Base-by-base conservation (phyloP, 2,329 filamentous ascomycete species). In the Monilinia vaccinii-corymbosi region DNA sequence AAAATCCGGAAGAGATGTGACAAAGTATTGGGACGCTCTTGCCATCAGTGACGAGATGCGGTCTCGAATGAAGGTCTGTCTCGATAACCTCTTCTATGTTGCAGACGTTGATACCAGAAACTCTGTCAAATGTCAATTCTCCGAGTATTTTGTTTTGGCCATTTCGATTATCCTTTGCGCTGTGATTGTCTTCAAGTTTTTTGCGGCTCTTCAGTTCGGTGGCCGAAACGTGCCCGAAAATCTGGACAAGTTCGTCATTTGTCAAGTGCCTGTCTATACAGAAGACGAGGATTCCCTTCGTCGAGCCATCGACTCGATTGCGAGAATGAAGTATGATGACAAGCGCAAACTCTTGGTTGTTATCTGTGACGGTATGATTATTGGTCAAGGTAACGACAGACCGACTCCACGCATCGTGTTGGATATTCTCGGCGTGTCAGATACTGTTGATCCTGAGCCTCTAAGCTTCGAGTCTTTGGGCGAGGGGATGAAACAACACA, bases 361-460 rank as follows among this genome's bases (percentile, higher is more conserved):
- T 63, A 80, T 99, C 65, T 99, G 94, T 70, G 94, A 99, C 71
- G 94, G 94, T 75, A 97, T 99, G 93, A 99, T 99, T 78, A 95
- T 99, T 66, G 94, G 94, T 70, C 92, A 97, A 76, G 94, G 94
- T 71, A 99, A 99, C 75, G 94, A 99, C 73, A 84, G 91, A 63
- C 91, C 94, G 8, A 99, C 94, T 0, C 94, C 94, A 47, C 86
- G 92, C 63, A 99, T 99, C 66, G 92, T 99, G 28, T 81, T 99
- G 58, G 94, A 99, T 70, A 99, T 99, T 78, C 81, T 99, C 7
- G 94, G 94, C 65, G 94, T 99, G 34, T 88, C 91, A 1, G 92
- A 97, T 68, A 89, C 87, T 2, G 89, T 97, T 18, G 93, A 99
- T 70, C 94, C 95, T 0, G 93, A 97, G 73, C 91, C 94, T 3